Conservation (phyloP, 1,284 basidiomycete species). For the Ganoderma multipileum region DNA sequence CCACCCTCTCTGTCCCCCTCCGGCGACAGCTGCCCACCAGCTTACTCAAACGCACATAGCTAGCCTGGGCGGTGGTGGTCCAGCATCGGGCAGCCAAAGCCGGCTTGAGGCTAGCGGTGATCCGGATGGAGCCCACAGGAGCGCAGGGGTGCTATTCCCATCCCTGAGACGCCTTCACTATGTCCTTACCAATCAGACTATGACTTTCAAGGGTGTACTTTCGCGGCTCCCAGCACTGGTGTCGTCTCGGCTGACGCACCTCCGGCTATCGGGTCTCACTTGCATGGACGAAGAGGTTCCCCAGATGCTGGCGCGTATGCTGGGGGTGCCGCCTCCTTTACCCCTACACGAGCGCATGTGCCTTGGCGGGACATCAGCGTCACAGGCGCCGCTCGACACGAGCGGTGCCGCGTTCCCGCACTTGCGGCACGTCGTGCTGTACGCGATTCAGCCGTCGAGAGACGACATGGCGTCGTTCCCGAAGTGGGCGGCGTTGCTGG, state of each 20-base stretch:
- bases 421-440: constrained; percentile 12
- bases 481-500: constrained; percentile 10
- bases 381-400: constrained; percentile 6
- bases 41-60: neutral
- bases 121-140: neutral
- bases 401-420: constrained; percentile 12
- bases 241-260: constrained; percentile 13
- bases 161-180: constrained; percentile 8
- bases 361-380: neutral
- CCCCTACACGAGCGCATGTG: constrained; percentile 9
- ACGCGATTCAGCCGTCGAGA: constrained; percentile 7
- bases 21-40: neutral
- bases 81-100: neutral
- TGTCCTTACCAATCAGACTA: constrained; percentile 8
- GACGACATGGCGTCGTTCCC: constrained; percentile 8
- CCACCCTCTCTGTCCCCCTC: constrained; percentile 9
- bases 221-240: constrained; percentile 2
- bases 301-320: constrained; percentile 6
- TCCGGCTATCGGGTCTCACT: constrained; percentile 17
- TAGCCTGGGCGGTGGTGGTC: neutral
- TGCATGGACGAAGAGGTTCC: constrained; percentile 12
- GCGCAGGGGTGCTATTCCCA: neutral
- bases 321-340: constrained; percentile 7
- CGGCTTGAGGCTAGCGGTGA: neutral
- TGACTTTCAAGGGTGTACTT: constrained; percentile 5